A percentile compares a stretch with the other conserved stretches of the same genome.
Evolutionary conservation across 2,329 filamentous ascomycete species (phyloP).

Genomic region (Trichoderma aggressivum): DNA sequence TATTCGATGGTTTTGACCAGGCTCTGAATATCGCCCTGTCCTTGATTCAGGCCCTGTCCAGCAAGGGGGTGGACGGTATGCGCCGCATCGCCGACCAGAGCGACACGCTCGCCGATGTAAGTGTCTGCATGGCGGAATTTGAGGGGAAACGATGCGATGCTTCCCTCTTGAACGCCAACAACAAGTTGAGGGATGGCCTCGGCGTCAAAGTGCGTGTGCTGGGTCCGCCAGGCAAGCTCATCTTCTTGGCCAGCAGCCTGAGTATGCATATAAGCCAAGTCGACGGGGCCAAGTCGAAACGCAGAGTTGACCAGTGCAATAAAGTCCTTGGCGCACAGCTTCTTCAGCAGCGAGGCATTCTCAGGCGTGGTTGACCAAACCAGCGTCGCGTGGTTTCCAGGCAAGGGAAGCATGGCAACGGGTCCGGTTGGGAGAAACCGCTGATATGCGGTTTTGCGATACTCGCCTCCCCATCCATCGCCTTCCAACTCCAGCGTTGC

Average conservation of each 20-base stretch:
- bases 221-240: constrained; percentile 80
- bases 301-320: constrained; percentile 87
- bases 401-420: constrained; percentile 85
- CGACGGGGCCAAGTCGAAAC: constrained; percentile 75
- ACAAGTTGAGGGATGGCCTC: constrained; percentile 63
- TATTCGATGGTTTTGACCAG: constrained; percentile 71
- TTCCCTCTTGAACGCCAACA: constrained; percentile 70
- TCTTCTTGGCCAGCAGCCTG: constrained; percentile 56
- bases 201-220: constrained; percentile 60
- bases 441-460: constrained; percentile 80
- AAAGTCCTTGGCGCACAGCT: constrained; percentile 69
- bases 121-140: constrained; percentile 90
- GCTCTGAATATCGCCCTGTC: constrained; percentile 81
- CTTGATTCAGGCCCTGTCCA: constrained; percentile 91
- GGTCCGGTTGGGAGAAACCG: constrained; percentile 91
- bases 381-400: constrained; percentile 75
- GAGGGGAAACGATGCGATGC: constrained; percentile 84
- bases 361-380: constrained; percentile 92
- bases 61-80: constrained; percentile 94
- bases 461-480: constrained; percentile 51
- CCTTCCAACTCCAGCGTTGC: constrained; percentile 76
- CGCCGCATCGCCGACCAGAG: constrained; percentile 88
- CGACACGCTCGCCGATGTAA: constrained; percentile 86
- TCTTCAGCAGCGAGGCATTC: constrained; percentile 76
- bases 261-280: constrained; percentile 79